A percentile compares a stretch with the other conserved stretches of the same genome.
These are phyloP conservation scores for Leccinum angustisporum DNA, from an alignment of 1,284 basidiomycete genomes.

Conservation along the genomic window DNA sequence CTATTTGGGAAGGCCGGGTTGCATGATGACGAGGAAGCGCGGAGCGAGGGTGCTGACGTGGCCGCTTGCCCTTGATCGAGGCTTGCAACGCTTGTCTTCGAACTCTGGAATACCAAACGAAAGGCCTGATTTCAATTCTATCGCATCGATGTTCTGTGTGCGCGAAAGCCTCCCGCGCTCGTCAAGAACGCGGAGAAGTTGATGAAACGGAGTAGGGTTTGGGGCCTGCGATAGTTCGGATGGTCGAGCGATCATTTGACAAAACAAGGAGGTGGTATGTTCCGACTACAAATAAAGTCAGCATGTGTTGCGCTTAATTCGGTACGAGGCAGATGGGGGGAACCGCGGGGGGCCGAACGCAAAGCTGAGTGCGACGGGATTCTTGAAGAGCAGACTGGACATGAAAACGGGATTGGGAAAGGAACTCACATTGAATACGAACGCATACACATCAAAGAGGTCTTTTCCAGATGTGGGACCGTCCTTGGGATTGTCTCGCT, in stretches of 20 bases:
- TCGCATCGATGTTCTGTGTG: constrained; percentile 93
- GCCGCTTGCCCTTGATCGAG: constrained; percentile 42
- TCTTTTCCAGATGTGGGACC: constrained; percentile 79
- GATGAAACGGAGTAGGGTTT: constrained; percentile 82
- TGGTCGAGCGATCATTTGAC: constrained; percentile 79
- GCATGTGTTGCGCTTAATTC: constrained; percentile 11
- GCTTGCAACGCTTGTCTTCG: constrained; percentile 51
- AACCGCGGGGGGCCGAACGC: background rate
- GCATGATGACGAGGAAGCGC: too few species aligned
- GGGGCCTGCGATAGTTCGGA: constrained; percentile 74
- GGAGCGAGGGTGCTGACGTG: too few species aligned
- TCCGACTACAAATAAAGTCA: constrained; percentile 51
- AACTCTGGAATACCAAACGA: constrained; percentile 73
- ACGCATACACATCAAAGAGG: constrained; percentile 75
- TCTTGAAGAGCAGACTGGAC: constrained; percentile 2
- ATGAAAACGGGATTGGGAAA: constrained; percentile 2
- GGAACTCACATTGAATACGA: constrained; percentile 78
- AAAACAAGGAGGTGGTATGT: constrained; percentile 77
- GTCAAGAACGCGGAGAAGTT: constrained; percentile 74
- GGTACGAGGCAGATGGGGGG: constrained; percentile 1
- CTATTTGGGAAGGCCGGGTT: too few species aligned
- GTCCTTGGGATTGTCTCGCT: constrained; percentile 76
- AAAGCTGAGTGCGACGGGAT: background rate
- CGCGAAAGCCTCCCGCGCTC: constrained; percentile 76
- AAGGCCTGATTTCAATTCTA: constrained; percentile 84